These are phyloP conservation scores for Spizellomyces punctatus DNA, from an alignment of 192 early-diverging fungal species.

Conservation along the genomic window DNA sequence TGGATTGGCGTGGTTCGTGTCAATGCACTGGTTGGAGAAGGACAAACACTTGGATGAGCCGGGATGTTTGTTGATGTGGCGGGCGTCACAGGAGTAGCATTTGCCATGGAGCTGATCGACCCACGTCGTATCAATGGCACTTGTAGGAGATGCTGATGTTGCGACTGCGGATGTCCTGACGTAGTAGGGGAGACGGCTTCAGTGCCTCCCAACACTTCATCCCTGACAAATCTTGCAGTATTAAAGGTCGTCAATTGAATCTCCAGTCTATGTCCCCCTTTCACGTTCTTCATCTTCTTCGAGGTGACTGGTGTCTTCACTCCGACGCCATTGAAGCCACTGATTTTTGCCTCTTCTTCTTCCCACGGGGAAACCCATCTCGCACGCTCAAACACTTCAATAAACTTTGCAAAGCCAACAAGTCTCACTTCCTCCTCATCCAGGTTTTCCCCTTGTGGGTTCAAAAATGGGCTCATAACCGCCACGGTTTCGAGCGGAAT, in stretches of 20 bases:
- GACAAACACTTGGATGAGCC: conserved; percentile 8
- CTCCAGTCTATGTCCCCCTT: conserved; percentile 20
- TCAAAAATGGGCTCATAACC: conserved; percentile 52
- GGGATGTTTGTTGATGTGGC: conserved; percentile 19
- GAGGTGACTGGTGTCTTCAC: not conserved
- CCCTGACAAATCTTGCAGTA: conserved; percentile 35
- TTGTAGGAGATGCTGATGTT: not conserved
- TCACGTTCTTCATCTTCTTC: conserved; percentile 11
- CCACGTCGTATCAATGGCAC: not conserved
- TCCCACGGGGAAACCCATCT: conserved; percentile 52
- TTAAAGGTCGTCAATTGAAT: conserved; percentile 41
- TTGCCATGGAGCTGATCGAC: conserved; percentile 15
- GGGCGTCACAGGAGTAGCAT: conserved; percentile 6
- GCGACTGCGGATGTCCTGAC: not conserved
- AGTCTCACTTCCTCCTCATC: conserved; percentile 89
- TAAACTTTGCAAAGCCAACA: conserved; percentile 81
- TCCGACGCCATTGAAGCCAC: not conserved
- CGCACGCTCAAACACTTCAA: conserved; percentile 77
- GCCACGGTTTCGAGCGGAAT: conserved; percentile 77
- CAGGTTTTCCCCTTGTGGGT: conserved; percentile 63
- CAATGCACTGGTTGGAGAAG: conserved; percentile 29
- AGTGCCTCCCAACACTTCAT: conserved; percentile 33
- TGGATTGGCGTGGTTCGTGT: conserved; percentile 52
- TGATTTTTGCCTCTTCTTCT: conserved; percentile 23
- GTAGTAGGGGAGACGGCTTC: not conserved